phyloP scores from a whole-genome alignment of 495 filamentous ascomycete species.

The Umbilicaria muhlenbergii region DNA sequence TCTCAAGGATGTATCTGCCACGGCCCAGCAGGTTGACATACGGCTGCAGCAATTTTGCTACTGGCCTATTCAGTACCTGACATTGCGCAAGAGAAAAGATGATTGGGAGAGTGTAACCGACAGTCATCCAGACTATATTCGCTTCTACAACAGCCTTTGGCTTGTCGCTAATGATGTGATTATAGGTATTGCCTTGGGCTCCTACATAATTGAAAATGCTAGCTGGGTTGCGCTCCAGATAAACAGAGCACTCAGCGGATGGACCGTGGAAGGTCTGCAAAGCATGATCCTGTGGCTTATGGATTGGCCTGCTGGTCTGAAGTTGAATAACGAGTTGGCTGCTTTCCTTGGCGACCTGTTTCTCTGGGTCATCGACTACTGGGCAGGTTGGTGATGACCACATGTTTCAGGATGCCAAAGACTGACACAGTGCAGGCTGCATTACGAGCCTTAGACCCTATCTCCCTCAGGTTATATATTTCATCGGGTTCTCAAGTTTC shows the following conservation, averaged over 20 bases:
- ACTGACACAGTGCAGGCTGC: slow-evolving; percentile 35
- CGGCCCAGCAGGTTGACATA: slow-evolving; percentile 97
- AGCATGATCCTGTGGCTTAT: slow-evolving; percentile 90
- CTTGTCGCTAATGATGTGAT: slow-evolving; percentile 98
- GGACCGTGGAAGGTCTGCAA: slow-evolving; percentile 80
- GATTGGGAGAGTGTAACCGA: slow-evolving; percentile 95
- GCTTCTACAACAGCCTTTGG: slow-evolving; percentile 98
- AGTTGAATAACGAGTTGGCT: slow-evolving; percentile 90
- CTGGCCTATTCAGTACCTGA: slow-evolving; percentile 94
- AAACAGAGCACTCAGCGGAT: slow-evolving; percentile 57
- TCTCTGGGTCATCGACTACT: slow-evolving; percentile 96
- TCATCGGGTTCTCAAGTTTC: slow-evolving; percentile 90
- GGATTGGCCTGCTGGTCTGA: slow-evolving; percentile 95
- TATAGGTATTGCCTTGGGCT: slow-evolving; percentile 90
- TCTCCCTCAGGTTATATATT: slow-evolving; percentile 74
- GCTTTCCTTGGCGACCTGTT: slow-evolving; percentile 88
- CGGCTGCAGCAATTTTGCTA: slow-evolving; percentile 97
- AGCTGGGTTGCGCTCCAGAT: slow-evolving; percentile 73
- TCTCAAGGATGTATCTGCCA: slow-evolving; percentile 88
- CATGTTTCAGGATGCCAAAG: not conserved
- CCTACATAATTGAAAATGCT: slow-evolving; percentile 93
- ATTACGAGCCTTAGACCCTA: slow-evolving; percentile 60
- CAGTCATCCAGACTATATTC: slow-evolving; percentile 94
- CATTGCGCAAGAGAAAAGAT: slow-evolving; percentile 68
- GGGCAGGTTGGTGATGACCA: slow-evolving; percentile 42